Percentiles rank a stretch among this genome's conserved stretches.
Evolutionary conservation across 1,284 basidiomycete genomes (phyloP).

Genomic region (Ceratobasidium sp.): DNA sequence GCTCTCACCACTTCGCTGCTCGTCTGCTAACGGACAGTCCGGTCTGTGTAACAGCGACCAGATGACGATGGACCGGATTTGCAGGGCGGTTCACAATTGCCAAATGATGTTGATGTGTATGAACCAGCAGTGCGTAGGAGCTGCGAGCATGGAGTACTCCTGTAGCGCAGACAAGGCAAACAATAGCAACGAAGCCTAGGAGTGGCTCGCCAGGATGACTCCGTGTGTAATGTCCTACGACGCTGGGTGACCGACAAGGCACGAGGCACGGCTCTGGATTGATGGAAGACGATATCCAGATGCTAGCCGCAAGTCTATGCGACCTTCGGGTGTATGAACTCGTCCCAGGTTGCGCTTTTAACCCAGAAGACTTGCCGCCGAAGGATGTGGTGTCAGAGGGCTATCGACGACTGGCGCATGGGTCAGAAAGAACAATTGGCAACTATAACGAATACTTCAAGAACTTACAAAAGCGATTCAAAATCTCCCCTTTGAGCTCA

Average conservation of each 20-base stretch:
- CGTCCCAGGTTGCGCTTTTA: not conserved
- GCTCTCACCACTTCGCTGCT: too few relatives aligned
- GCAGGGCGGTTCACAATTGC: too few relatives aligned
- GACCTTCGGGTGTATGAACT: not conserved
- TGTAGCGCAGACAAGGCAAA: too few relatives aligned
- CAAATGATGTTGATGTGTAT: too few relatives aligned
- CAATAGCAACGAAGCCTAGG: conserved; percentile 45
- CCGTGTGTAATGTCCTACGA: conserved; percentile 59
- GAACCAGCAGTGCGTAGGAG: too few relatives aligned
- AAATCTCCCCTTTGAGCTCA: not conserved
- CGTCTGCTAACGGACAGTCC: too few relatives aligned
- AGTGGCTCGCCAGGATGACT: conserved; percentile 59
- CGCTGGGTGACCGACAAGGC: conserved; percentile 56
- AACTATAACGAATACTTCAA: not conserved
- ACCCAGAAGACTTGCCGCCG: not conserved
- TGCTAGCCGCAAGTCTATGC: not conserved
- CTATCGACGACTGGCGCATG: not conserved
- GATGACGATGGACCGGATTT: too few relatives aligned
- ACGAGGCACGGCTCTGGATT: conserved; percentile 54
- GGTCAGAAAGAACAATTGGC: not conserved
- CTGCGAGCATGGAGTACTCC: too few relatives aligned
- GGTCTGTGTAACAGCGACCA: too few relatives aligned
- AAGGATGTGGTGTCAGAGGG: not conserved
- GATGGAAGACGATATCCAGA: conserved; percentile 44
- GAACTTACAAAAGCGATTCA: not conserved